Conservation (phyloP, 2,329 filamentous ascomycete genomes). For the Penicillium sp. region DNA sequence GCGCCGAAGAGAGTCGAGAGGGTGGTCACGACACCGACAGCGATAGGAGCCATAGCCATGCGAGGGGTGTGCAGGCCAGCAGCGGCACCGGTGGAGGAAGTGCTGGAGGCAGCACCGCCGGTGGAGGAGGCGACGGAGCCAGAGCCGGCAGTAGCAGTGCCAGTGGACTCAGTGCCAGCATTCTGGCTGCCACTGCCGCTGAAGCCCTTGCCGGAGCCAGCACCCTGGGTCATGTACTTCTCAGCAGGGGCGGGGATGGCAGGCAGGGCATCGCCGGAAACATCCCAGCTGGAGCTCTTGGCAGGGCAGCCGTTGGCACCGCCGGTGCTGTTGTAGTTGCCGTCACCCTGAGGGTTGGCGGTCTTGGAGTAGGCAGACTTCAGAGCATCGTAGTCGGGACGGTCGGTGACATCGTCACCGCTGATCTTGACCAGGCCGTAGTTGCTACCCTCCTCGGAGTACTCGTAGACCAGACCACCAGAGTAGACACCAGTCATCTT, state of each 20-base stretch:
- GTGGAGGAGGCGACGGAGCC: slow-evolving; percentile 40
- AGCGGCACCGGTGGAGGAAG: slow-evolving; percentile 44
- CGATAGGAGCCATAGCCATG: slow-evolving; percentile 50
- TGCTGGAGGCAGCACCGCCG: slow-evolving; percentile 21
- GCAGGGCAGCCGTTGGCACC: slow-evolving; percentile 54
- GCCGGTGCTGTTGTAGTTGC: slow-evolving; percentile 58
- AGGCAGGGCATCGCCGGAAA: slow-evolving; percentile 53
- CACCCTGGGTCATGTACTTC: slow-evolving; percentile 58
- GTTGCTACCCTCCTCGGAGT: slow-evolving; percentile 76
- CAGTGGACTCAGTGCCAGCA: slow-evolving; percentile 50
- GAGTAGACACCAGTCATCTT: slow-evolving; percentile 91
- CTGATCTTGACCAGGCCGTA: slow-evolving; percentile 74
- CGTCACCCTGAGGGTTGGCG: slow-evolving; percentile 54
- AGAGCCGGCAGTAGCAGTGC: slow-evolving; percentile 50
- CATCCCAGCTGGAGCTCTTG: slow-evolving; percentile 57
- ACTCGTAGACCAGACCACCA: slow-evolving; percentile 94
- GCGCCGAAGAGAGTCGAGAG: slow-evolving; percentile 56
- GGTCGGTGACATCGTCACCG: slow-evolving; percentile 55
- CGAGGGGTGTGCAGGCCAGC: slow-evolving; percentile 19
- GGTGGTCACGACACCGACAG: slow-evolving; percentile 52
- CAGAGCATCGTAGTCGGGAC: slow-evolving; percentile 61
- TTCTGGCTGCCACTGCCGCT: slow-evolving; percentile 55
- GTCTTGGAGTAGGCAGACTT: slow-evolving; percentile 52
- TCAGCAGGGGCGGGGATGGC: slow-evolving; percentile 55
- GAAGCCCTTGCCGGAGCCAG: slow-evolving; percentile 58